Percentiles rank a stretch among this genome's conserved stretches.
Conservation (phyloP, 169 alveolate genomes). For the Eimeria praecox region DNA sequence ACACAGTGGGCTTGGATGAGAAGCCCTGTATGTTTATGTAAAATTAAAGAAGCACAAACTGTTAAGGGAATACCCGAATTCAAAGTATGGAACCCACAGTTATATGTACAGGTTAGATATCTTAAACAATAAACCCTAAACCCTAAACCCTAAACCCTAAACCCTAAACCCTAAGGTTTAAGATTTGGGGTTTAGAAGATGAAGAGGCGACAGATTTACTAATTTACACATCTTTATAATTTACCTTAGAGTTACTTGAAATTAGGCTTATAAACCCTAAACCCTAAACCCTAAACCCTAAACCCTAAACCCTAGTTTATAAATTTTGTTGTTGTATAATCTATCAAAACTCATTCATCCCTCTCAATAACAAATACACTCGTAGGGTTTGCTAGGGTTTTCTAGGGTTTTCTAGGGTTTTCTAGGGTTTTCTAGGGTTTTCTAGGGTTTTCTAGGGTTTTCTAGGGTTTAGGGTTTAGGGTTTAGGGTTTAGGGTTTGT, state of each 20-base stretch:
- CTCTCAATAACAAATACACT: too few species aligned
- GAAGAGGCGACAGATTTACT: too few species aligned
- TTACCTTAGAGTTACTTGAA: too few species aligned
- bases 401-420: too few species aligned
- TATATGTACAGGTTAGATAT: constrained; percentile 86
- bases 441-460: too few species aligned
- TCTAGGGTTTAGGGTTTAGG: constrained; percentile 10
- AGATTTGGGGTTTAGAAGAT: too few species aligned
- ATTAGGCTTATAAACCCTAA: too few species aligned
- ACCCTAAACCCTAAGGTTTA: not conserved
- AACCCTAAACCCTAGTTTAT: not conserved
- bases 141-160: not conserved
- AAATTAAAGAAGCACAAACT: constrained; percentile 91
- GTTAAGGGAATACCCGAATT: constrained; percentile 93
- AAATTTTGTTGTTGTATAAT: not conserved
- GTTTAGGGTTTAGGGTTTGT: constrained; percentile 40
- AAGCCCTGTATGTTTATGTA: constrained; percentile 93
- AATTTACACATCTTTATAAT: too few species aligned
- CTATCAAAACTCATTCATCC: not conserved
- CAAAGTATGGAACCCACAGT: constrained; percentile 96
- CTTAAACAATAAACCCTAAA: constrained; percentile 3
- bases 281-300: not conserved
- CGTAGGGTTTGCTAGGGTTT: too few species aligned
- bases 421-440: too few species aligned
- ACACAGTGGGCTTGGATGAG: constrained; percentile 92